These are phyloP conservation scores for Amanita jacksonii DNA, from an alignment of 768 basidiomycete genomes.

Conservation along the genomic window DNA sequence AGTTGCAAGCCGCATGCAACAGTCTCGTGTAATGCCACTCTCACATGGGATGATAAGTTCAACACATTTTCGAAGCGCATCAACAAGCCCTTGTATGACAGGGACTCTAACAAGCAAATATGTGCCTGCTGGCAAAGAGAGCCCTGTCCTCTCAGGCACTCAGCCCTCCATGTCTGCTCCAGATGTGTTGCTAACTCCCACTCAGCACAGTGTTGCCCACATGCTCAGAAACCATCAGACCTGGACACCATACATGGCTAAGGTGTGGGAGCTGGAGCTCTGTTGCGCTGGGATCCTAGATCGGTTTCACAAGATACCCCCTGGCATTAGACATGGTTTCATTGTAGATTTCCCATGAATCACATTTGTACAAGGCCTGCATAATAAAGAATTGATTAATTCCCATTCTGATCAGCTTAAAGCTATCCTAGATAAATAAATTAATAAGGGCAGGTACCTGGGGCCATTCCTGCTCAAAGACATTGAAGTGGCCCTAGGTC, in stretches of 20 bases:
- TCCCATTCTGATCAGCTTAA: background rate
- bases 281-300: background rate
- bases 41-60: background rate
- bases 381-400: conserved; percentile 2
- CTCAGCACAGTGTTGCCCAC: background rate
- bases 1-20: background rate
- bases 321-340: background rate
- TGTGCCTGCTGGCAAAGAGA: background rate
- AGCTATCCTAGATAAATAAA: background rate
- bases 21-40: background rate
- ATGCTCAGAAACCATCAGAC: background rate
- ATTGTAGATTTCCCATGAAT: background rate
- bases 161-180: background rate
- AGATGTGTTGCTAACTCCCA: background rate
- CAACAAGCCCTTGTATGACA: background rate
- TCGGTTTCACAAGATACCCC: background rate
- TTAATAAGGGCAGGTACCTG: conserved; percentile 1
- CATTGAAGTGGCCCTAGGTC: conserved; percentile 13
- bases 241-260: background rate
- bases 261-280: background rate
- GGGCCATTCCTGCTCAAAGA: background rate
- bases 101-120: background rate
- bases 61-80: background rate
- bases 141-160: background rate
- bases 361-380: background rate